Conservation (phyloP, 106 monocot genomes). For the Posidonia australis region DNA sequence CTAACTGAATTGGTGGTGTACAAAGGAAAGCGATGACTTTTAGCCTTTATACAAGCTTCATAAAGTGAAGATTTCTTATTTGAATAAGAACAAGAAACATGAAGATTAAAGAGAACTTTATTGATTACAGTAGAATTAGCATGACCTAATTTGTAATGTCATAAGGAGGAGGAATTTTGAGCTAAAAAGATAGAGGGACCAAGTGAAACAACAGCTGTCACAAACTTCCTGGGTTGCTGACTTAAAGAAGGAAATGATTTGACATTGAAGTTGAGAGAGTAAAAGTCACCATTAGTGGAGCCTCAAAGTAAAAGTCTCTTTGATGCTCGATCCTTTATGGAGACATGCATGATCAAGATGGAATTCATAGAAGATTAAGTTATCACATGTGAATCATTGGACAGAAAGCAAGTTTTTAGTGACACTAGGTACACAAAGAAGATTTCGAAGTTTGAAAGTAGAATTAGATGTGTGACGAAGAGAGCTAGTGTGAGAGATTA, state of each 20-base stretch:
- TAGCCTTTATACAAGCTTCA: too few species aligned
- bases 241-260: neutral
- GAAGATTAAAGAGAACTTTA: too few species aligned
- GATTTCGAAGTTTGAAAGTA: too few species aligned
- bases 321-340: neutral
- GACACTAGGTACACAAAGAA: too few species aligned
- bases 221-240: neutral
- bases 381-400: too few species aligned
- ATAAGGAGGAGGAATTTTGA: neutral
- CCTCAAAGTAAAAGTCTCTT: neutral
- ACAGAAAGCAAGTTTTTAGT: too few species aligned
- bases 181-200: too few species aligned
- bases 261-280: neutral
- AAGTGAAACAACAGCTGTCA: neutral
- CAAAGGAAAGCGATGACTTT: too few species aligned
- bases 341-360: neutral
- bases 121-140: neutral
- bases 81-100: neutral
- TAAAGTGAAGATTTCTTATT: neutral
- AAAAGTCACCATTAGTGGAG: too few species aligned
- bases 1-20: too few species aligned
- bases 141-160: neutral
- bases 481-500: too few species aligned
- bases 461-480: too few species aligned
- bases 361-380: neutral